Evolutionary conservation across 306 rosid species (phyloP).

Genomic region (Fagus crenata): DNA sequence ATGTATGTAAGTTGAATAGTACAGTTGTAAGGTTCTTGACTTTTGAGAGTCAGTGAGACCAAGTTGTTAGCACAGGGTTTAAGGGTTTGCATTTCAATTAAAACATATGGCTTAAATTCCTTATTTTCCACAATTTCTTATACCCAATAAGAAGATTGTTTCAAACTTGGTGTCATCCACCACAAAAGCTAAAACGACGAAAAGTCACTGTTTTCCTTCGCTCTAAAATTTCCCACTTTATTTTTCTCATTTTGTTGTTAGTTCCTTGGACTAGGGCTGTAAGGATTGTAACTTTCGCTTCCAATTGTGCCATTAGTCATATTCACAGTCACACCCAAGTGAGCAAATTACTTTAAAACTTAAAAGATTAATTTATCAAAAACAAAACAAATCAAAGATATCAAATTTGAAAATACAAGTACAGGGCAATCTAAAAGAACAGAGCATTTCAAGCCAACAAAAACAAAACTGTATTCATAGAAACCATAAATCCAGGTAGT

Average conservation of each 20-base stretch:
- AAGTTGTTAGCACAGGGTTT: background rate
- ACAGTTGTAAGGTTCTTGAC: background rate
- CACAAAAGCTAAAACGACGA: background rate
- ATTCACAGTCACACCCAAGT: too few species aligned
- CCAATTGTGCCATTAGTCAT: background rate
- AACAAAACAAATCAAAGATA: background rate
- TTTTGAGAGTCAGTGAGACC: background rate
- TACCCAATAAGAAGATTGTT: background rate
- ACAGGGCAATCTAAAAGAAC: background rate
- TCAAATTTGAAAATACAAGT: background rate
- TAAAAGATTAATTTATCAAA: too few species aligned
- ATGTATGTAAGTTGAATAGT: background rate
- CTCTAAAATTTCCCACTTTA: background rate
- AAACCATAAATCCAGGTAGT: background rate
- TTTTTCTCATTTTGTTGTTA: background rate
- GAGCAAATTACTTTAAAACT: too few species aligned
- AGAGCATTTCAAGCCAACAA: background rate
- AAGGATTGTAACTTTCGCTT: background rate
- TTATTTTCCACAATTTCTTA: background rate
- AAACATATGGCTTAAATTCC: background rate
- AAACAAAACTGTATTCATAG: background rate
- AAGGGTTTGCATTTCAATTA: background rate
- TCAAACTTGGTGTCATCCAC: background rate
- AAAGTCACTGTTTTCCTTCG: slow-evolving; percentile 1
- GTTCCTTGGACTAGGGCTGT: background rate